Base-by-base conservation (phyloP, 139 green algal genomes). In the Chlamydomonas sp. region DNA sequence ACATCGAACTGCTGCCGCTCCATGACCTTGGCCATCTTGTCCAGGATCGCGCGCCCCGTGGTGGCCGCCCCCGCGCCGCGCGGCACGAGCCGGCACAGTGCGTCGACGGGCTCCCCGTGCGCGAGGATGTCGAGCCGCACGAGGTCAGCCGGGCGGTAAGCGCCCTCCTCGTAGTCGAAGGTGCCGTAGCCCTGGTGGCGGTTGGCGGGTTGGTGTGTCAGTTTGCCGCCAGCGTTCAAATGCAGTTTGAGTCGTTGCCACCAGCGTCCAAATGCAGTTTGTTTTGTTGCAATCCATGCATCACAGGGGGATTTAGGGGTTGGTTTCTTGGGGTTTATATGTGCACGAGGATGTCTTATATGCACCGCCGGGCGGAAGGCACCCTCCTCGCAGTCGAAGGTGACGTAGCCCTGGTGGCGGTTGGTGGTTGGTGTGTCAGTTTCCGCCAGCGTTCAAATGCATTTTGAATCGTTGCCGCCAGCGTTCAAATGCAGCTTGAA, bases 141-240 rank as follows among this genome's bases (percentile, higher is more conserved):
- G 57, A 97, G 73, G 73, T 96, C 87, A 5, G 88, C 83, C 33
- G 71, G 48, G 13, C 88, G 75, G 70, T 85, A 87, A 31, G 83
- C 82, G 0, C 79, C 84, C 39, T 95, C 89, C 72, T 98, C 91
- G 72, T 97, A 98, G 75, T 97, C 93, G 65, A 98, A 95, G 24
- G 73, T 89, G 57, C 91, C 93, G 72, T 96, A 97, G 28, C 87
- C n/a, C n/a, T n/a, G n/a, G n/a, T n/a, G n/a, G n/a, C n/a, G n/a
- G 88, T 59, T 58, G 43, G 34, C 61, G 49, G 58, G n/a, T n/a
- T n/a, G n/a, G n/a, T n/a, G n/a, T n/a, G n/a, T n/a, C n/a, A n/a
- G n/a, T n/a, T n/a, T n/a, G n/a, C n/a, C n/a, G n/a, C n/a, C n/a
- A n/a, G n/a, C n/a, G n/a, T n/a, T n/a, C n/a, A n/a, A n/a, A n/a